A percentile compares a stretch with the other conserved stretches of the same genome.
Conservation (phyloP, 2,329 filamentous ascomycete species). For the Colletotrichum gloeosporioides region DNA sequence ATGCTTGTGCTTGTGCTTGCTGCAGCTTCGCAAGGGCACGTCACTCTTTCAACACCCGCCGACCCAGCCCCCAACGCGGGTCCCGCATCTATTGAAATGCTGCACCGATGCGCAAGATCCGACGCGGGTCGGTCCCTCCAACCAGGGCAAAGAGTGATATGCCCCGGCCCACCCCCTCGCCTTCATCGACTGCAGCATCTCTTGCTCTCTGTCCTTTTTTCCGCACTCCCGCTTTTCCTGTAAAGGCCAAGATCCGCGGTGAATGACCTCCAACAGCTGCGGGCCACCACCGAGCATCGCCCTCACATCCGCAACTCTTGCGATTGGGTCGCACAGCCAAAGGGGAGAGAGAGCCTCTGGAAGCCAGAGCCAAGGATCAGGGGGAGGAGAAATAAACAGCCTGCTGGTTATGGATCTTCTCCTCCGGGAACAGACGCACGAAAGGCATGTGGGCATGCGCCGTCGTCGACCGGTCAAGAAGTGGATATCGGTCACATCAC, state of each 20-base stretch:
- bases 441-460: not conserved
- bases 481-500: conserved; percentile 10
- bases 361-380: not conserved
- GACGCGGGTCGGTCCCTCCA: not conserved
- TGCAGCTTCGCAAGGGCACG: not conserved
- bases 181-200: not conserved
- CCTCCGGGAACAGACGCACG: not conserved
- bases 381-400: not conserved
- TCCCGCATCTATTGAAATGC: not conserved
- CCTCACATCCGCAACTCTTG: not conserved
- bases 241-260: not conserved
- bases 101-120: not conserved
- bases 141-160: not conserved
- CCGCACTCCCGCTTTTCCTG: not conserved
- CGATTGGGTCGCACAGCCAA: not conserved
- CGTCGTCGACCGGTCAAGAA: conserved; percentile 14
- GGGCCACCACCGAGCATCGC: not conserved
- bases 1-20: not conserved
- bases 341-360: not conserved
- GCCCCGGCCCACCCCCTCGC: not conserved
- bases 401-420: not conserved
- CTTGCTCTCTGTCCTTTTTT: not conserved
- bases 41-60: not conserved
- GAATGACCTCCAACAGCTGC: not conserved
- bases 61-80: not conserved